Evolutionary conservation across 306 rosid species (phyloP), one percentile per base, ranked within the genome.

Genomic region (Medicago truncatula): DNA sequence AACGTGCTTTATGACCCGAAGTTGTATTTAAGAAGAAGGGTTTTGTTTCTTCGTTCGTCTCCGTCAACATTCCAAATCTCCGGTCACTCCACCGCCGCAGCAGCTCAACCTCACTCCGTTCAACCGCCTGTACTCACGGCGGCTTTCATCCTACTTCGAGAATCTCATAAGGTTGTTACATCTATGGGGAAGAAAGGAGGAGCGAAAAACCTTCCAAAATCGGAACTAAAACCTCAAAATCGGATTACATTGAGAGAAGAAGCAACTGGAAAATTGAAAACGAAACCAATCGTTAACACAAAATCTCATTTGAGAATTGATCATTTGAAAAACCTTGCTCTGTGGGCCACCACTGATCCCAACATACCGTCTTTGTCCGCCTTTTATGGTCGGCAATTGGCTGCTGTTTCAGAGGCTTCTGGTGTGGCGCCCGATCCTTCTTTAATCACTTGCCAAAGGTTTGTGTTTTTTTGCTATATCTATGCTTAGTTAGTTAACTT

Each of bases 361-460:
- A 81, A 73, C 7, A 76, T 91, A 8, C 90, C 90, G 23, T 87
- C 90, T 72, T 71, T 94, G 72, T 88, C 75, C 47, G 95, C 98
- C 17, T 90, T 90, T 78, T 94, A 81, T 5, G 93, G 96, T 16
- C 86, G 63, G 12, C 85, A 80, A 13, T 52, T 88, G 23, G 95
- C 98, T 3, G 41, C 86, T 46, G 64, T 79, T 39, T 77, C 78
- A 1, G 97, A 91, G 79, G 86, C 88, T 46, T 20, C 78, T 34
- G 92, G 86, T 20, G 63, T 76, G 0, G 63, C 89, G 1, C 88
- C 88, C 3, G 84, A 87, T 63, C 72, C 91, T 85, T 86, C 89
- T 53, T 39, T 92, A 40, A 52, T 92, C 40, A 69, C 83, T 40
- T 94, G 98, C 79, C 87, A 80, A 63, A 92, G 96, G 96, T 92